These are phyloP conservation scores for Podila clonocystis DNA, from an alignment of 192 early-diverging fungal genomes.

Conservation along the genomic window DNA sequence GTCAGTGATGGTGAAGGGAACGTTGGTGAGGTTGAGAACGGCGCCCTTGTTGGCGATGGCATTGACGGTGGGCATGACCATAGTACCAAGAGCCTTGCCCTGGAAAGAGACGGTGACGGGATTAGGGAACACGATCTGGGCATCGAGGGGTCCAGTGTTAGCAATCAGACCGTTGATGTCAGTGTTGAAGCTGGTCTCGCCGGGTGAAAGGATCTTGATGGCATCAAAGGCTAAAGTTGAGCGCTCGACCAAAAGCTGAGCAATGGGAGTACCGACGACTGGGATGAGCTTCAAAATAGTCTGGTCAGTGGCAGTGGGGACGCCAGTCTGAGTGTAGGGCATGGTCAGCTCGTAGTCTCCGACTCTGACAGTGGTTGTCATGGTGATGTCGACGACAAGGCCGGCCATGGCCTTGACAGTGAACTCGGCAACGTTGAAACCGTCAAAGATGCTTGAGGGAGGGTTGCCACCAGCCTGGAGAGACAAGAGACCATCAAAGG, in stretches of 20 bases:
- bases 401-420: constrained; percentile 47
- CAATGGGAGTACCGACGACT: constrained; percentile 60
- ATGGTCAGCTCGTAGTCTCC: constrained; percentile 53
- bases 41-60: constrained; percentile 51
- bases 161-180: constrained; percentile 54
- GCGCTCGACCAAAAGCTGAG: constrained; percentile 48
- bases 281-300: constrained; percentile 53
- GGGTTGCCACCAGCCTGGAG: constrained; percentile 21
- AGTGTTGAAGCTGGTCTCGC: constrained; percentile 36
- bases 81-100: constrained; percentile 44
- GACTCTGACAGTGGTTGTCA: constrained; percentile 46
- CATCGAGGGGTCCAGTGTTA: constrained; percentile 59
- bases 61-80: constrained; percentile 46
- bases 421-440: constrained; percentile 50
- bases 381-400: constrained; percentile 52
- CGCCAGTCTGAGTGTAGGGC: constrained; percentile 44
- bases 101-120: constrained; percentile 52
- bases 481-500: constrained; percentile 52
- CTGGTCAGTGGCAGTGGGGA: constrained; percentile 47
- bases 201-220: constrained; percentile 43
- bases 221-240: constrained; percentile 39
- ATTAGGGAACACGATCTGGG: constrained; percentile 54
- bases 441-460: constrained; percentile 35
- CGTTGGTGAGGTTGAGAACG: constrained; percentile 43
- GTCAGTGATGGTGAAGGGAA: constrained; percentile 38